Percentiles rank a stretch among this genome's conserved stretches.
Conservation (phyloP, 1,284 basidiomycete genomes). For the Pyrrhoderma noxium region DNA sequence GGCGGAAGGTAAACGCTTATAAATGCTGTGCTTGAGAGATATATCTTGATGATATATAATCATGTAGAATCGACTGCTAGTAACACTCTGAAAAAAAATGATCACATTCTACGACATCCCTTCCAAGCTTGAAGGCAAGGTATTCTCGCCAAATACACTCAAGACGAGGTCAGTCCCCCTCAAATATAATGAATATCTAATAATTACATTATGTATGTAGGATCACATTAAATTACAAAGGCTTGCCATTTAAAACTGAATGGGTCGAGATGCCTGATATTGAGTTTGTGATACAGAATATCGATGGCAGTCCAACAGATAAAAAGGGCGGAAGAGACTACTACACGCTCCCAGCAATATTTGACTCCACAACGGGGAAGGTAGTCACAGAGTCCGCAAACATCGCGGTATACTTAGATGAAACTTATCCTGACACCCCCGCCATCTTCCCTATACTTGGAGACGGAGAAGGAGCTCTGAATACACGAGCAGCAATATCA, state of each 20-base stretch:
- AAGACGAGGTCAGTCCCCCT: slow-evolving; percentile 16
- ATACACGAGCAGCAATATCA: slow-evolving; percentile 9
- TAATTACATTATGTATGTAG: background rate
- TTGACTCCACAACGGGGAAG: slow-evolving; percentile 17
- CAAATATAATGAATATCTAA: background rate
- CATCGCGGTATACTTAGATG: slow-evolving; percentile 23
- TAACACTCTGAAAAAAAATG: background rate
- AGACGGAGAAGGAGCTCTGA: no score
- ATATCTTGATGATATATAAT: no score
- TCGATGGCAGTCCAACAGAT: background rate
- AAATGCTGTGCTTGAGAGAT: no score
- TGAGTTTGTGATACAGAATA: background rate
- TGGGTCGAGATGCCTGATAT: background rate
- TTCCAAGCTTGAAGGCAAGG: slow-evolving; percentile 10
- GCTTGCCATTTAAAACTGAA: background rate
- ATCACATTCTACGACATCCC: slow-evolving; percentile 13
- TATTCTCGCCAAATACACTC: slow-evolving; percentile 19
- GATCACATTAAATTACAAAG: background rate
- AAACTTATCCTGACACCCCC: slow-evolving; percentile 19
- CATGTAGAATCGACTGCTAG: no score
- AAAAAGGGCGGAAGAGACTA: slow-evolving; percentile 14
- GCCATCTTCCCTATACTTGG: slow-evolving; percentile 18
- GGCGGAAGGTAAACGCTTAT: no score
- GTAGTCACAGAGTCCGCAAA: slow-evolving; percentile 19
- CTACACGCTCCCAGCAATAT: slow-evolving; percentile 24